Evolutionary conservation across 768 basidiomycete species (phyloP), one percentile per base, ranked within the genome.

Genomic region (Tulasnella sp.): DNA sequence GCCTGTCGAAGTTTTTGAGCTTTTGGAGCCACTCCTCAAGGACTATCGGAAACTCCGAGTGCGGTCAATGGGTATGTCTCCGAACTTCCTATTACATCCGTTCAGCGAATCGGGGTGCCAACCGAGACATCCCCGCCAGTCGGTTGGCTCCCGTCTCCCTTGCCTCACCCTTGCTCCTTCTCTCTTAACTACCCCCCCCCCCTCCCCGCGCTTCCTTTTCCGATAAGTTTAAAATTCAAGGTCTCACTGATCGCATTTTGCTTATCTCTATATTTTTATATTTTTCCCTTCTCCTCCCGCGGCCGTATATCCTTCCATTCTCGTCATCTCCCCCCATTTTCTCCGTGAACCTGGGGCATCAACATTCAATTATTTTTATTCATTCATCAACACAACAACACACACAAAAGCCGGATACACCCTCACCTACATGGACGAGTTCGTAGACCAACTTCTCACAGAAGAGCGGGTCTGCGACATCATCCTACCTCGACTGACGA

Each of bases 381-480:
- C 16, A 34, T 6, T 27, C 5, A 36, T 5, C 31, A 16, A 10
- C 62, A 16, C 62, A 68, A 68, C 27, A n/a, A n/a, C n/a, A n/a
- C n/a, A n/a, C n/a, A n/a, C n/a, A 19, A 27, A 81, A 98, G 97
- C 89, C 81, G 96, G 97, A 56, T 99, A 95, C 84, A 88, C 89
- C 0, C 85, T 99, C 78, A 92, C 93, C 7, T 93, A 91, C 82
- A 95, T 99, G 83, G 98, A 99, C 85, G 95, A 98, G 85, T 99
- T 95, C 84, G 89, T 96, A 58, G 91, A 98, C 85, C 87, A 90
- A 68, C 88, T 99, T 14, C 86, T 99, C 42, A 90, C 89, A 6
- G 93, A 97, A 84, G 98, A 99, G 80, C 90, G 96, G 79, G 97
- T 96, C 7, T 99, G 97, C 85, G 98, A 99, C 86, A 94, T 95